Conservation (phyloP, 2,329 filamentous ascomycete genomes). For the Epichloe hybrida region DNA sequence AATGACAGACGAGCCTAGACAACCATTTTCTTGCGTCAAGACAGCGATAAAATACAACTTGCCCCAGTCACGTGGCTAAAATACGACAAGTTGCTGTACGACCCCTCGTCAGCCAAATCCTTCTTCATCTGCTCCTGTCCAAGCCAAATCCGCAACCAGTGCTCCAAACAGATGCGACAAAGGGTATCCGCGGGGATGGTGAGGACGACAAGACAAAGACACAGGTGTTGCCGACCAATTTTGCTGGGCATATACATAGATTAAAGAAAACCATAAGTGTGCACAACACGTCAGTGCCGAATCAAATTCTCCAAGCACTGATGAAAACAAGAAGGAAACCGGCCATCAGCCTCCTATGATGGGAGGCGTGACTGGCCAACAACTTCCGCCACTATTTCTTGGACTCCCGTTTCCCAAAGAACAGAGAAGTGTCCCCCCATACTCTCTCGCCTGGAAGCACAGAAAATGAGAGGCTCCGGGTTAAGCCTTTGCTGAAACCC, state of each 20-base stretch:
- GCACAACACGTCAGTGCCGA: conserved; percentile 6
- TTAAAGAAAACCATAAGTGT: conserved; percentile 10
- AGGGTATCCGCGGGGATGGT: conserved; percentile 16
- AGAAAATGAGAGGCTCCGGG: neutral
- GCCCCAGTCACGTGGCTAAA: conserved; percentile 24
- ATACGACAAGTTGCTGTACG: conserved; percentile 26
- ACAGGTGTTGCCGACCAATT: conserved; percentile 7
- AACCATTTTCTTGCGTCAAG: conserved; percentile 16
- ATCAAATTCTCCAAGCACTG: neutral
- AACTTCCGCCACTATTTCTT: neutral
- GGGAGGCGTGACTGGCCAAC: neutral
- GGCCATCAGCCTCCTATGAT: neutral
- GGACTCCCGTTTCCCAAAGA: neutral
- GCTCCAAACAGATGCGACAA: conserved; percentile 18
- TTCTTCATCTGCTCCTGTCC: conserved; percentile 21
- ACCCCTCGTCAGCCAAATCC: conserved; percentile 13
- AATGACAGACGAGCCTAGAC: conserved; percentile 21
- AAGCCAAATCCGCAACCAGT: conserved; percentile 18
- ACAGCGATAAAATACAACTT: conserved; percentile 18
- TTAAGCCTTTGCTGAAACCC: neutral
- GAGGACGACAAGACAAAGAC: conserved; percentile 10
- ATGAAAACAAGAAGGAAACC: conserved; percentile 9
- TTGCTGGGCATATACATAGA: conserved; percentile 8
- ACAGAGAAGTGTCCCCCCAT: neutral
- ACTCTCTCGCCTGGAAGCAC: neutral